Percentiles rank a stretch among this genome's conserved stretches.
Evolutionary conservation across 2,329 filamentous ascomycete species (phyloP).

Genomic region (Penicillium sp.): DNA sequence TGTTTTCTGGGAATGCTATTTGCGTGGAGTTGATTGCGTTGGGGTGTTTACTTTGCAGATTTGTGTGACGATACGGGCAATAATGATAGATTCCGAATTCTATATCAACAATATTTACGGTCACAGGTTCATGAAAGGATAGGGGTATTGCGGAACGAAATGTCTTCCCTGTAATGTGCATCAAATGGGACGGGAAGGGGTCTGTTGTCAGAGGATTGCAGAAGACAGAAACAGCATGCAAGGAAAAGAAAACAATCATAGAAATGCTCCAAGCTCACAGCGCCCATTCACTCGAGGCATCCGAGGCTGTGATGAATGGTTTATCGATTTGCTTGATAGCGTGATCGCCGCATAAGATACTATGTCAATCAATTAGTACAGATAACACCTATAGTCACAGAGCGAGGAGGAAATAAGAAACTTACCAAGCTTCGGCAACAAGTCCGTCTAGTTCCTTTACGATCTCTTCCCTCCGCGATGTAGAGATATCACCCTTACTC

Average conservation of each 20-base stretch:
- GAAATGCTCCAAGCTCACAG: slow-evolving; percentile 47
- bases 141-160: slow-evolving; percentile 9
- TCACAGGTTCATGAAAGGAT: background rate
- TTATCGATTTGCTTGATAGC: slow-evolving; percentile 94
- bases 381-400: background rate
- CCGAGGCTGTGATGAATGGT: slow-evolving; percentile 77
- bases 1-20: background rate
- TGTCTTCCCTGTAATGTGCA: background rate
- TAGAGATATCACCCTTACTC: slow-evolving; percentile 71
- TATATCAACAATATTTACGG: slow-evolving; percentile 5
- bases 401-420: slow-evolving; percentile 19
- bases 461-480: slow-evolving; percentile 76
- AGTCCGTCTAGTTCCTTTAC: slow-evolving; percentile 89
- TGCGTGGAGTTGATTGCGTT: background rate
- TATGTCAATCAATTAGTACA: slow-evolving; percentile 46
- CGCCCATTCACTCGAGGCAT: slow-evolving; percentile 81
- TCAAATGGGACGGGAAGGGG: background rate
- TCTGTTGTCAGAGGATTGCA: background rate
- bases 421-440: slow-evolving; percentile 85
- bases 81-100: slow-evolving; percentile 1
- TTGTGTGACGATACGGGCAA: background rate
- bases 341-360: slow-evolving; percentile 91
- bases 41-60: background rate
- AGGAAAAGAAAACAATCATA: background rate
- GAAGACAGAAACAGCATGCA: background rate